phyloP scores from a whole-genome alignment of 1,284 basidiomycete genomes.

The Ganoderma sp. region DNA sequence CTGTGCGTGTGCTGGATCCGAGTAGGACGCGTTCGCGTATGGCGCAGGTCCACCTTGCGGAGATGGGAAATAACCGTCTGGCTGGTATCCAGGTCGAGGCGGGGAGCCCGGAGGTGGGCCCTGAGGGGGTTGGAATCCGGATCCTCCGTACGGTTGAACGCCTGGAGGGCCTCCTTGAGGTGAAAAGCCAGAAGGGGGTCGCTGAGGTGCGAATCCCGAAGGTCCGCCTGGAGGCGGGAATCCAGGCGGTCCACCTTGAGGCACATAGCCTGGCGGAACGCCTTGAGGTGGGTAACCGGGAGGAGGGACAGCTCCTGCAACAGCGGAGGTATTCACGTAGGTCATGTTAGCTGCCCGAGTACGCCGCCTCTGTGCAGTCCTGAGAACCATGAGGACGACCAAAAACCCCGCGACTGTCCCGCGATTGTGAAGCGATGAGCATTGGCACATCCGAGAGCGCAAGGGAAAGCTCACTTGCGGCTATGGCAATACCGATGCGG shows the following conservation, averaged over 20 bases:
- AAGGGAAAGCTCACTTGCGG: slow-evolving; percentile 31
- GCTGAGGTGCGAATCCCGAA: slow-evolving; percentile 4
- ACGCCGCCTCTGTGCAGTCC: slow-evolving; percentile 30
- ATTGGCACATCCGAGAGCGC: neutral
- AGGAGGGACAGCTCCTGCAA: slow-evolving; percentile 13
- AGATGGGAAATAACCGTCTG: neutral
- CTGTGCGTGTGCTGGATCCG: neutral
- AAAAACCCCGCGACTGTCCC: slow-evolving; percentile 29
- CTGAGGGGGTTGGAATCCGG: neutral
- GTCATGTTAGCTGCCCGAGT: slow-evolving; percentile 32
- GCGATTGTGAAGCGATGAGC: slow-evolving; percentile 3
- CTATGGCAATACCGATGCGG: slow-evolving; percentile 41
- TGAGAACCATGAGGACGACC: slow-evolving; percentile 24
- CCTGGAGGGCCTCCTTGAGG: neutral
- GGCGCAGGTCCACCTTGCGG: neutral
- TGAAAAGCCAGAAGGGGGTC: neutral
- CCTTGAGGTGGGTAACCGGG: slow-evolving; percentile 11
- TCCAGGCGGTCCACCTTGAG: neutral
- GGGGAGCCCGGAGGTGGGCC: neutral
- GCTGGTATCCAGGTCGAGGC: slow-evolving; percentile 7
- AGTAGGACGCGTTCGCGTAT: neutral
- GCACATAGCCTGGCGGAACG: neutral
- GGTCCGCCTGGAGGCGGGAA: neutral
- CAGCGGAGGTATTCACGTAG: slow-evolving; percentile 33
- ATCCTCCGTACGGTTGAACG: no score